Evolutionary conservation across 257 asterid species (phyloP), one percentile per base, ranked within the genome.

Genomic region (Jacaranda mimosifolia): DNA sequence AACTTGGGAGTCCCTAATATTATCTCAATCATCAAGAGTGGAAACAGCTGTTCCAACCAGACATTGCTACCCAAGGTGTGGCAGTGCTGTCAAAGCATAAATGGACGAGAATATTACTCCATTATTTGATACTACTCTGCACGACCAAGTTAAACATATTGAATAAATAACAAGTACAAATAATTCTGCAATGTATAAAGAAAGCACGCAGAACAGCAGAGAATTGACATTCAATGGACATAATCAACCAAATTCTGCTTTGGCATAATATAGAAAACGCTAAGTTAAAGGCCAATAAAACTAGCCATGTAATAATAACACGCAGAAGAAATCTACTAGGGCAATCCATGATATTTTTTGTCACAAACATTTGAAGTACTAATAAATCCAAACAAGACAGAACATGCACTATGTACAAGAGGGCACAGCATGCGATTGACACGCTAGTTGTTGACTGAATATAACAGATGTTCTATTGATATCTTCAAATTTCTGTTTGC

Each of bases 401-500:
- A 49, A 56, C 45, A 77, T 59, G 62, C 75, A 65, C 62, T 75
- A 79, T 81, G 38, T 75, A 77, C 68, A 80, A 60, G 21, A 65
- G 10, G 7, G 67, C 43, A 59, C 13, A 21, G 39, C 74, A 51
- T 35, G 70, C 49, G 52, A 64, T 11, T 12, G 9, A 58, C 35
- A 53, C 42, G 64, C 73, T 36, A 45, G 21, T 10, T 62, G 49
- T 70, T 26, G 69, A 64, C 68, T 11, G 35, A 14, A 60, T 38
- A 63, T 11, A 67, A 55, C 72, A 52, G 46, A 45, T 74, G 77
- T 65, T 19, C 45, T 13, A 15, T 45, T 42, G 36, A 43, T 72
- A 17, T 35, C 63, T 66, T 7, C 7, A 1, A 11, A 63, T 68
- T 35, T 21, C 36, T 2, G 64, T 14, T 26, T 1, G 64, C 12